phyloP scores from a whole-genome alignment of 1,139 yeast genomes.

The Suhomyces bokatorum region DNA sequence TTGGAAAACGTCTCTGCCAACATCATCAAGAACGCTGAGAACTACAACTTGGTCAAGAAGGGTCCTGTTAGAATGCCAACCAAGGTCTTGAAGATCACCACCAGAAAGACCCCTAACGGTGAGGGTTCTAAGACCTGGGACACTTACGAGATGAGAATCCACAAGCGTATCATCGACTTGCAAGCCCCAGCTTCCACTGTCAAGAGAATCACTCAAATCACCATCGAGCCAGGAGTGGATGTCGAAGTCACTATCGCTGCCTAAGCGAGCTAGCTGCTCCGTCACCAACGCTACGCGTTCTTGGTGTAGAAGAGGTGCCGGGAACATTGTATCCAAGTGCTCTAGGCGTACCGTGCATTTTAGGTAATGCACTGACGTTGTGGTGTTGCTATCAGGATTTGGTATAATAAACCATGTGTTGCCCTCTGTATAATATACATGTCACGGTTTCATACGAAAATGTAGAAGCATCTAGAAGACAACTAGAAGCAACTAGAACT shows the following conservation, averaged over 20 bases:
- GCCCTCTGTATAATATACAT: slow-evolving; percentile 14
- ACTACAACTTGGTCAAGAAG: slow-evolving; percentile 80
- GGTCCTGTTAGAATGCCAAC: slow-evolving; percentile 99
- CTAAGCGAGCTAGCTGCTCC: slow-evolving; percentile 18
- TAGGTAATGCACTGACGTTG: slow-evolving; percentile 53
- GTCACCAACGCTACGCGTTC: slow-evolving; percentile 7
- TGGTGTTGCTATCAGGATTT: slow-evolving; percentile 64
- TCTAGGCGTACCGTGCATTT: slow-evolving; percentile 64
- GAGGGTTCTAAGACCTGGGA: slow-evolving; percentile 99
- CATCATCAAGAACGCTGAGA: slow-evolving; percentile 87
- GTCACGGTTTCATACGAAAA: slow-evolving; percentile 11
- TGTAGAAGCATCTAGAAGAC: no score
- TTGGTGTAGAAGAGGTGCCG: slow-evolving; percentile 13
- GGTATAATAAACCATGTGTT: slow-evolving; percentile 28
- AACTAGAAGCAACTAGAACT: no score
- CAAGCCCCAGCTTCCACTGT: slow-evolving; percentile 95
- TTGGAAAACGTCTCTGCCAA: slow-evolving; percentile 89
- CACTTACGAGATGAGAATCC: slow-evolving; percentile 99
- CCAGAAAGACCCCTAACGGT: slow-evolving; percentile 99
- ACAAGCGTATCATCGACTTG: slow-evolving; percentile 99
- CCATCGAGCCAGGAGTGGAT: slow-evolving; percentile 60
- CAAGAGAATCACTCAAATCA: slow-evolving; percentile 93
- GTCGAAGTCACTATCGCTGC: slow-evolving; percentile 35
- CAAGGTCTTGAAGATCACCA: slow-evolving; percentile 95
- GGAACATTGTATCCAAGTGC: slow-evolving; percentile 43